Evolutionary conservation across 306 rosid genomes (phyloP).

Genomic region (Corylus avellana): DNA sequence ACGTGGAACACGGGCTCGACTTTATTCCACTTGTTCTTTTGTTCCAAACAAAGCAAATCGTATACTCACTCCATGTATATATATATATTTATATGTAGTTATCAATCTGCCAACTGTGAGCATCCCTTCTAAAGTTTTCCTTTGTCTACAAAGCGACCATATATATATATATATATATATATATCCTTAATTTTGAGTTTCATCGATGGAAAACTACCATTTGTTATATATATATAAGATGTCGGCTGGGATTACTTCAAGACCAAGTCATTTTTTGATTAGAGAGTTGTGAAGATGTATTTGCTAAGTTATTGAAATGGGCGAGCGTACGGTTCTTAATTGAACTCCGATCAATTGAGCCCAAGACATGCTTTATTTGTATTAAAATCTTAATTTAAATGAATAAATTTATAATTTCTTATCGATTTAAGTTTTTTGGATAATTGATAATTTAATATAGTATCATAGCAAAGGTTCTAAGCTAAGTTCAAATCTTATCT

Average conservation of each 20-base stretch:
- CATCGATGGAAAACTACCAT: neutral
- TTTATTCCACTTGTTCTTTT: slow-evolving; percentile 35
- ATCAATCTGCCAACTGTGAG: slow-evolving; percentile 23
- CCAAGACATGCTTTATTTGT: no score
- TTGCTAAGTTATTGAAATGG: no score
- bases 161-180: neutral
- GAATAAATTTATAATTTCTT: no score
- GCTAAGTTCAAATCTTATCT: no score
- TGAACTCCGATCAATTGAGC: no score
- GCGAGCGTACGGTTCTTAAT: no score
- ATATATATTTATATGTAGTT: neutral
- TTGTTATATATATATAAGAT: neutral
- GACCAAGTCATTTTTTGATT: neutral
- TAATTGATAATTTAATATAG: no score
- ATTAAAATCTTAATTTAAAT: no score
- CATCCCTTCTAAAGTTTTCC: neutral
- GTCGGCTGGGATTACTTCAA: neutral
- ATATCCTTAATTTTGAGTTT: neutral
- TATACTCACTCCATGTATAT: slow-evolving; percentile 10
- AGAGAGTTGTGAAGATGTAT: neutral
- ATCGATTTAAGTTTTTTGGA: no score
- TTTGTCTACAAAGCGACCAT: neutral
- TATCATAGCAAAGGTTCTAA: no score
- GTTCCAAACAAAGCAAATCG: slow-evolving; percentile 17
- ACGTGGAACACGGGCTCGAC: slow-evolving; percentile 24